Base-by-base conservation (phyloP, 805 yeast species). In the Schizosaccharomyces octosporus region DNA sequence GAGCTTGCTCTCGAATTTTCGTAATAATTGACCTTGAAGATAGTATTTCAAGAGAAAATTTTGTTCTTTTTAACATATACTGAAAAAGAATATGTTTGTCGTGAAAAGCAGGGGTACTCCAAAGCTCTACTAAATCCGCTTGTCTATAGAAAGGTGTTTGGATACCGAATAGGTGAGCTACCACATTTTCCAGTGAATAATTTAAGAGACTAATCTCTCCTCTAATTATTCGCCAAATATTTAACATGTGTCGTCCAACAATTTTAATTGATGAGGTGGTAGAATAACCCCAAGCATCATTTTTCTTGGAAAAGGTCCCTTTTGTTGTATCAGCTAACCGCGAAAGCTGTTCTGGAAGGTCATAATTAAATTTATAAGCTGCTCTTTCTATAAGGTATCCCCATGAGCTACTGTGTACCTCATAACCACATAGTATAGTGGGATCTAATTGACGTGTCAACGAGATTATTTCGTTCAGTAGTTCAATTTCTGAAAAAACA, bases 371-470 rank as follows among this genome's bases (percentile, higher is more conserved):
- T 1, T 68, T 71, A 0, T 63, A 64, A 19, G 61, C 29, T 58
- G 68, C 69, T 32, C 98, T 70, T 61, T 85, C 93, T 31, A 85
- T 75, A 0, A 89, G 61, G 67, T 85, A 93, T 0, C 98, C 97
- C 97, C 97, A 90, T 0, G 97, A 86, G 0, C 78, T 66, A 0
- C 82, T 72, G 64, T 87, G 85, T 5, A 87, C 77, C 67, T 93
- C 98, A 69, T 78, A 93, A 0, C 97, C 97, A 0, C 86, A 77
- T 5, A 93, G 67, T 39, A 93, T 80, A 69, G 93, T 98, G 0
- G 97, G 97, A 68, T 93, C 97, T 61, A 81, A 75, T 1, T 73
- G 65, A 21, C 81, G 77, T 0, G 86, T 81, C 17, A 84, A 64
- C 1, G 76, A 74, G 0, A 81, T 71, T 7, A 90, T 72, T 5